These are phyloP conservation scores for Rhytidhysteron rufulum DNA, from an alignment of 2,329 filamentous ascomycete species.

Conservation along the genomic window DNA sequence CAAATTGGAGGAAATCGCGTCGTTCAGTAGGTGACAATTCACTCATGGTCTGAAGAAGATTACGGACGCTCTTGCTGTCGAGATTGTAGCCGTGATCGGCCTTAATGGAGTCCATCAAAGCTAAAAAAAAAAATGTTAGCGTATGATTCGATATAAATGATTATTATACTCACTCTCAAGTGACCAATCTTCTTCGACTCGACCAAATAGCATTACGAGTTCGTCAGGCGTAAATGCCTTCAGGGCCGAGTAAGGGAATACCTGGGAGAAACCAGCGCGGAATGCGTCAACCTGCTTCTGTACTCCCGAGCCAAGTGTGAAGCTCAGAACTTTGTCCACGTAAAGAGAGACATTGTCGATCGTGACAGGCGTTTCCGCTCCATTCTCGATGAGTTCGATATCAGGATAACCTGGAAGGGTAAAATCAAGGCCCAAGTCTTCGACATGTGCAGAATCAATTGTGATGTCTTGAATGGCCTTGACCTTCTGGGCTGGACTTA, in stretches of 20 bases:
- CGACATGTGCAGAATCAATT: slow-evolving; percentile 72
- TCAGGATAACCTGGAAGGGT: slow-evolving; percentile 86
- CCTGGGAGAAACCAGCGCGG: slow-evolving; percentile 84
- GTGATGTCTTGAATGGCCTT: slow-evolving; percentile 64
- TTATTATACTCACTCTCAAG: slow-evolving; percentile 73
- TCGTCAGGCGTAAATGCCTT: slow-evolving; percentile 94
- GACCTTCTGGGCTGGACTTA: slow-evolving; percentile 68
- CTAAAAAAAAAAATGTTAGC: slow-evolving; percentile 46
- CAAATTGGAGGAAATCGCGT: slow-evolving; percentile 94
- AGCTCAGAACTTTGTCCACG: slow-evolving; percentile 83
- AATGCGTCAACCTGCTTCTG: slow-evolving; percentile 88
- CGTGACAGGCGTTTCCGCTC: slow-evolving; percentile 70
- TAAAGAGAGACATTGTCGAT: slow-evolving; percentile 91
- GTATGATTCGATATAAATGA: slow-evolving; percentile 13
- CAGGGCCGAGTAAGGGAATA: slow-evolving; percentile 91
- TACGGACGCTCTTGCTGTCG: slow-evolving; percentile 93
- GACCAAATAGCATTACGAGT: slow-evolving; percentile 89
- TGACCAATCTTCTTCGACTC: slow-evolving; percentile 93
- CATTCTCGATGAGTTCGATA: slow-evolving; percentile 76
- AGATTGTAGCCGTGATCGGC: slow-evolving; percentile 98
- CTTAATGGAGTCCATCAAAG: slow-evolving; percentile 96
- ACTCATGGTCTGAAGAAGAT: slow-evolving; percentile 92
- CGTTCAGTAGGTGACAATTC: slow-evolving; percentile 71
- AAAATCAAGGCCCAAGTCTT: slow-evolving; percentile 89
- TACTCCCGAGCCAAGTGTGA: slow-evolving; percentile 86